Conservation (phyloP, 2,329 filamentous ascomycete genomes). For the Drechslerella coelobrocha region DNA sequence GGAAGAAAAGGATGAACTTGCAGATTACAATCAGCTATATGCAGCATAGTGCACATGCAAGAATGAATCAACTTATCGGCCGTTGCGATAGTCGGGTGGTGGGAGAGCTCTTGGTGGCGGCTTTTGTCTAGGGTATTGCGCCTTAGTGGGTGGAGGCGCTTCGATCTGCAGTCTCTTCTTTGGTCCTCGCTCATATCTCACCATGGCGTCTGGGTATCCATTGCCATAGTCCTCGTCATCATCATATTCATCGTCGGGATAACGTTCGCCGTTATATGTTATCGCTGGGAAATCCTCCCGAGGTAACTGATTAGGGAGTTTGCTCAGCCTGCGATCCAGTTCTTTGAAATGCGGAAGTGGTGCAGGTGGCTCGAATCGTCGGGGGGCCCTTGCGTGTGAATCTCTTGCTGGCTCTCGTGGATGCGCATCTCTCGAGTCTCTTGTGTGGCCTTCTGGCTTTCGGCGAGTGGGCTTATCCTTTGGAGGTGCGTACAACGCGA, state of each 20-base stretch:
- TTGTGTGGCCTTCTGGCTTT: slow-evolving; percentile 27
- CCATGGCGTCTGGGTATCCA: slow-evolving; percentile 30
- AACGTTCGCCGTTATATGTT: slow-evolving; percentile 39
- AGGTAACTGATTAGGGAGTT: slow-evolving; percentile 33
- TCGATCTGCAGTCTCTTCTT: slow-evolving; percentile 48
- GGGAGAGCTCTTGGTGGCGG: slow-evolving; percentile 44
- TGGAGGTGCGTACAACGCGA: slow-evolving; percentile 44
- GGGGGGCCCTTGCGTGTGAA: slow-evolving; percentile 22
- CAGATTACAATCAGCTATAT: slow-evolving; percentile 19
- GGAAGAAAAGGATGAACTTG: slow-evolving; percentile 23
- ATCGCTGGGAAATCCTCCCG: slow-evolving; percentile 27
- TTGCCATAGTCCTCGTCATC: slow-evolving; percentile 42
- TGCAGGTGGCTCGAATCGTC: slow-evolving; percentile 38
- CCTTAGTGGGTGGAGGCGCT: slow-evolving; percentile 20
- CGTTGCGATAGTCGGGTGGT: slow-evolving; percentile 48
- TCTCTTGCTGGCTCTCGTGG: slow-evolving; percentile 16
- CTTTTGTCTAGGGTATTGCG: slow-evolving; percentile 37
- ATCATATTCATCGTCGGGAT: slow-evolving; percentile 41
- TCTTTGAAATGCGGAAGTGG: slow-evolving; percentile 40
- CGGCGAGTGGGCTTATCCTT: slow-evolving; percentile 42
- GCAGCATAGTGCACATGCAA: not conserved
- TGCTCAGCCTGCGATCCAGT: slow-evolving; percentile 37
- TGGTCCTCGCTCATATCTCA: slow-evolving; percentile 25
- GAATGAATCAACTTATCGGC: slow-evolving; percentile 30
- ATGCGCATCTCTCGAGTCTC: slow-evolving; percentile 3